Evolutionary conservation across 2,329 filamentous ascomycete species (phyloP).

Genomic region (Hymenoscyphus occultus): DNA sequence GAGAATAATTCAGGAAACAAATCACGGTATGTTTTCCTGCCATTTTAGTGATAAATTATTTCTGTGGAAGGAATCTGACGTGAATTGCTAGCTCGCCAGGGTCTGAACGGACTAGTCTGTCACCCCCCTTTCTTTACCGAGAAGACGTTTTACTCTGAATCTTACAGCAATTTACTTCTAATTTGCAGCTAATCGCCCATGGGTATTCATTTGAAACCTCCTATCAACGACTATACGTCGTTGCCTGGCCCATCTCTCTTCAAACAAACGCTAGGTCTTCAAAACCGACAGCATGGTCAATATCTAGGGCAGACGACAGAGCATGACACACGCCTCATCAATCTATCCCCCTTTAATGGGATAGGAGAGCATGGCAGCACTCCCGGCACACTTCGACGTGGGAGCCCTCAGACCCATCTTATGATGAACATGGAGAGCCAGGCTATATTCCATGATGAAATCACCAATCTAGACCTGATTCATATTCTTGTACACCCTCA

Average conservation of each 20-base stretch:
- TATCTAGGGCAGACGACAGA: slow-evolving; percentile 79
- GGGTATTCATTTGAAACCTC: slow-evolving; percentile 23
- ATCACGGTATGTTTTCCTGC: slow-evolving; percentile 21
- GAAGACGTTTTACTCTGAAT: not conserved
- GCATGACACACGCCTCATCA: slow-evolving; percentile 77
- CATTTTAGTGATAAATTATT: too few species aligned
- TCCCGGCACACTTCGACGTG: slow-evolving; percentile 65
- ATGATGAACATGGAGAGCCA: slow-evolving; percentile 71
- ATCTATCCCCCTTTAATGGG: slow-evolving; percentile 73
- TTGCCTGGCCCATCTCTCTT: slow-evolving; percentile 61
- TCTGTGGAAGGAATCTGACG: not conserved
- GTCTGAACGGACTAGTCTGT: slow-evolving; percentile 20
- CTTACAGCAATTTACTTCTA: not conserved
- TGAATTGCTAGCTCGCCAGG: slow-evolving; percentile 24
- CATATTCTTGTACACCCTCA: slow-evolving; percentile 31
- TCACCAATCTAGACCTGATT: slow-evolving; percentile 32
- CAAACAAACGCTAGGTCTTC: slow-evolving; percentile 68
- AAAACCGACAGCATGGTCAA: slow-evolving; percentile 72
- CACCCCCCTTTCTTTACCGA: slow-evolving; percentile 3
- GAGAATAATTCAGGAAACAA: slow-evolving; percentile 25
- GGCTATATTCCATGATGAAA: slow-evolving; percentile 45
- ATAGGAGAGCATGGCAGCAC: slow-evolving; percentile 73
- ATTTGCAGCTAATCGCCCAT: slow-evolving; percentile 9
- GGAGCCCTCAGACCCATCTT: slow-evolving; percentile 73
- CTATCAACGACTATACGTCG: slow-evolving; percentile 49